A percentile compares a stretch with the other conserved stretches of the same genome.
Conservation (phyloP, 257 asterid species). For the Solanum pennellii region DNA sequence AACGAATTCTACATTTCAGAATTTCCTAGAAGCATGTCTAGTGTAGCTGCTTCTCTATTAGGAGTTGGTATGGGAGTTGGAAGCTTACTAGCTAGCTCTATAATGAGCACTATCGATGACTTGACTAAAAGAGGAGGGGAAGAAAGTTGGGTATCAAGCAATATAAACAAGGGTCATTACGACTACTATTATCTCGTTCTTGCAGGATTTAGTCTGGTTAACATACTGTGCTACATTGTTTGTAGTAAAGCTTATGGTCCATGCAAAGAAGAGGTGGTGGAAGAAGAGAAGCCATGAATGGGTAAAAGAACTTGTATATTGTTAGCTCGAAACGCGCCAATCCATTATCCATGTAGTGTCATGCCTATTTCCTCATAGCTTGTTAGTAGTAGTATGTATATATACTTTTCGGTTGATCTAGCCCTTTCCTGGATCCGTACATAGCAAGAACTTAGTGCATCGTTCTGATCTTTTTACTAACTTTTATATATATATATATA, state of each 20-base stretch:
- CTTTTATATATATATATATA: neutral
- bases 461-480: neutral
- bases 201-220: neutral
- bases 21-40: conserved; percentile 64
- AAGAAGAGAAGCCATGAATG: neutral
- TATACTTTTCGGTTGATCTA: neutral
- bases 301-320: neutral
- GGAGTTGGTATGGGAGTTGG: conserved; percentile 33
- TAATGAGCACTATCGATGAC: conserved; percentile 25
- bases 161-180: conserved; percentile 53
- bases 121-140: conserved; percentile 29
- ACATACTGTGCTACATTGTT: neutral
- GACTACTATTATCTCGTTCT: conserved; percentile 41
- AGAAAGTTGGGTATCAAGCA: conserved; percentile 52
- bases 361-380: neutral
- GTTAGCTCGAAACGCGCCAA: neutral
- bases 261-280: neutral
- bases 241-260: neutral
- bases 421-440: neutral
- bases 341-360: neutral
- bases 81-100: conserved; percentile 38
- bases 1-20: conserved; percentile 54
- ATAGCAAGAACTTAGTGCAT: neutral
- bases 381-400: neutral
- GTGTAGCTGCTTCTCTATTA: conserved; percentile 38